Conservation (phyloP, 108 stramenopile genomes). For the Hondaea fermentalgiana region DNA sequence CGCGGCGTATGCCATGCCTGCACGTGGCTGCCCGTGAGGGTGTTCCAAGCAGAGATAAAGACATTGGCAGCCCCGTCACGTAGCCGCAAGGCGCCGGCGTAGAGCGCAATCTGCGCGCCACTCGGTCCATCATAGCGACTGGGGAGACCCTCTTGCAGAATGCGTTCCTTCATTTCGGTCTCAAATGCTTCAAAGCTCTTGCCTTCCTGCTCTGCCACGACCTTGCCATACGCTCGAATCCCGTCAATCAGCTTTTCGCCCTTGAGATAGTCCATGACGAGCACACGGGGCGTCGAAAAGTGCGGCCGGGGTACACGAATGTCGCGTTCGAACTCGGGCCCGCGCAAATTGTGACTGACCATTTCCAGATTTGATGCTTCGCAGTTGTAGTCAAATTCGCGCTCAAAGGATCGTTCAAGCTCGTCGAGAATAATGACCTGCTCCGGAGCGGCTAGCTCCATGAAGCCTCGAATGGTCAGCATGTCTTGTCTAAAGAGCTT, state of each 20-base stretch:
- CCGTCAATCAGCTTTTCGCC: background rate
- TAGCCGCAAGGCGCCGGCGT: background rate
- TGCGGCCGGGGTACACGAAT: background rate
- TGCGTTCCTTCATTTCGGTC: background rate
- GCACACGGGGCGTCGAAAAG: background rate
- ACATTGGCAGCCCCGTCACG: background rate
- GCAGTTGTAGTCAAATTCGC: background rate
- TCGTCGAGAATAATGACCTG: conserved; percentile 9
- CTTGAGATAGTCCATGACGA: background rate
- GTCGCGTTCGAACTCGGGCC: background rate
- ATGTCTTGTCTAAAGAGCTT: conserved; percentile 66
- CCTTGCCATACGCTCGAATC: background rate
- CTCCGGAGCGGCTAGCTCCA: background rate
- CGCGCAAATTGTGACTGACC: background rate
- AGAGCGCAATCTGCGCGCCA: background rate
- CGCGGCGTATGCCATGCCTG: background rate
- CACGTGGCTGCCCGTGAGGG: background rate
- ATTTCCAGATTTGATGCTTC: background rate
- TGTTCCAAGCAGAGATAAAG: background rate
- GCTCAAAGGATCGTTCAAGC: background rate
- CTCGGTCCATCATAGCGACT: background rate
- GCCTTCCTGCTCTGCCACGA: background rate
- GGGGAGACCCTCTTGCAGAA: background rate
- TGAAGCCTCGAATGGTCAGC: conserved; percentile 66
- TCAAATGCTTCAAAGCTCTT: background rate